Conservation (phyloP, 768 basidiomycete species). For the Mycena crocata region DNA sequence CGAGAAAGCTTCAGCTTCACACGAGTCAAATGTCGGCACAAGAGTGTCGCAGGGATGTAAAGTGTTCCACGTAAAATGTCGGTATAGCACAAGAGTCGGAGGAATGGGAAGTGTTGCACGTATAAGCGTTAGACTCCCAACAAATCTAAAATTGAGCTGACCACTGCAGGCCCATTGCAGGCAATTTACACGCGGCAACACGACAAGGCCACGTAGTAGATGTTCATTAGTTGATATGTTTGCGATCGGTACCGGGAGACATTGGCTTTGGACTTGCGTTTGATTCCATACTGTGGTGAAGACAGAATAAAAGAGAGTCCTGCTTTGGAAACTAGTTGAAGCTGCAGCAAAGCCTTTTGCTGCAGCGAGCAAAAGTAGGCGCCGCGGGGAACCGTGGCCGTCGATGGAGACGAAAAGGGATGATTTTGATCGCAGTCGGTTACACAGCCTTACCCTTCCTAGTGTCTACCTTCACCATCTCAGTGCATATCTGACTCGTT, state of each 20-base stretch:
- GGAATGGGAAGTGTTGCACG: too few species aligned
- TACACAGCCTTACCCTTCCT: not conserved
- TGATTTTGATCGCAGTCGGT: slow-evolving; percentile 11
- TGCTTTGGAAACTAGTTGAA: too few species aligned
- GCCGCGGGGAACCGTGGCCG: not conserved
- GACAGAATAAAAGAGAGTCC: not conserved
- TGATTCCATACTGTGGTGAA: not conserved
- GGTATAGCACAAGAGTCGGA: too few species aligned
- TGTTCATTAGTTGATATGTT: slow-evolving; percentile 12
- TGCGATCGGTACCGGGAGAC: not conserved
- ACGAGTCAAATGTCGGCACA: too few species aligned
- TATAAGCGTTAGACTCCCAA: not conserved
- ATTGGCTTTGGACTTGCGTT: not conserved
- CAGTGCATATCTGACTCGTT: slow-evolving; percentile 9
- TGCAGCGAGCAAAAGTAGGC: not conserved
- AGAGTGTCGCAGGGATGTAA: too few species aligned
- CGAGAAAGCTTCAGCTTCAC: too few species aligned
- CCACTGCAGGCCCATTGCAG: not conserved
- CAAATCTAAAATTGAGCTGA: not conserved
- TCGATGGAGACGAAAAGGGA: not conserved
- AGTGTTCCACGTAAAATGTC: too few species aligned
- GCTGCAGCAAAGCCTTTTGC: not conserved
- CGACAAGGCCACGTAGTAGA: slow-evolving; percentile 13
- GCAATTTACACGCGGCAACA: not conserved
- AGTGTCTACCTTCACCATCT: not conserved